Evolutionary conservation across 2,329 filamentous ascomycete genomes (phyloP).

Genomic region (Emericellopsis cladophorae): DNA sequence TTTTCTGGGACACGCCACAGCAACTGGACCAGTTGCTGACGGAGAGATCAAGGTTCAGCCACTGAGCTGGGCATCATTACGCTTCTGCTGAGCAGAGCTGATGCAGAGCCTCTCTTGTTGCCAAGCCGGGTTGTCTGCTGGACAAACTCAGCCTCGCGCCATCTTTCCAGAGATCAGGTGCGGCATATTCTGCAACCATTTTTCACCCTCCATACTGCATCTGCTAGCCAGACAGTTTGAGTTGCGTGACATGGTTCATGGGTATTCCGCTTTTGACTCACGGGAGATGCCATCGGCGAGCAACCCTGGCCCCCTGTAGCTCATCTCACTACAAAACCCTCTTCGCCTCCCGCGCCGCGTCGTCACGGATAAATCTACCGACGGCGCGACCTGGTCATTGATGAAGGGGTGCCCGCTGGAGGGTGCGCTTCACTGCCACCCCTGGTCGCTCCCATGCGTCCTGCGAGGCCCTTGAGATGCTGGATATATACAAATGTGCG

Average conservation of each 20-base stretch:
- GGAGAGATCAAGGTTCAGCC: neutral
- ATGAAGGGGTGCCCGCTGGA: too few relatives aligned
- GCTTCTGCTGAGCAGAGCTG: slow-evolving; percentile 4
- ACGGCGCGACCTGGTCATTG: neutral
- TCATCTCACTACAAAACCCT: slow-evolving; percentile 10
- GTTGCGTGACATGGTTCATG: neutral
- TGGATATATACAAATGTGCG: slow-evolving; percentile 14
- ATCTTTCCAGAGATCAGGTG: too few relatives aligned
- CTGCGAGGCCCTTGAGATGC: slow-evolving; percentile 14
- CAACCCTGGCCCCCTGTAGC: slow-evolving; percentile 5
- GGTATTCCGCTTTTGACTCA: neutral
- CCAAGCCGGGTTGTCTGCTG: neutral
- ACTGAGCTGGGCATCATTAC: slow-evolving; percentile 3
- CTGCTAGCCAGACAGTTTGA: slow-evolving; percentile 11
- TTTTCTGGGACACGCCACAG: slow-evolving; percentile 20
- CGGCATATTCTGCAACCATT: neutral
- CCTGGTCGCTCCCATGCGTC: slow-evolving; percentile 2
- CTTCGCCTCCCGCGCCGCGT: slow-evolving; percentile 1
- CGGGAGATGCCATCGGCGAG: neutral
- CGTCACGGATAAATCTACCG: slow-evolving; percentile 1
- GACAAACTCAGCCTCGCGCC: too few relatives aligned
- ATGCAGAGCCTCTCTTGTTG: slow-evolving; percentile 2
- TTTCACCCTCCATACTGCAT: slow-evolving; percentile 1
- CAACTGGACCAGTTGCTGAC: slow-evolving; percentile 3
- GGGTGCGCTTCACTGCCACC: neutral